Evolutionary conservation across 2,329 filamentous ascomycete genomes (phyloP), one percentile per base, ranked within the genome.

Genomic region (Fusarium acutatum): DNA sequence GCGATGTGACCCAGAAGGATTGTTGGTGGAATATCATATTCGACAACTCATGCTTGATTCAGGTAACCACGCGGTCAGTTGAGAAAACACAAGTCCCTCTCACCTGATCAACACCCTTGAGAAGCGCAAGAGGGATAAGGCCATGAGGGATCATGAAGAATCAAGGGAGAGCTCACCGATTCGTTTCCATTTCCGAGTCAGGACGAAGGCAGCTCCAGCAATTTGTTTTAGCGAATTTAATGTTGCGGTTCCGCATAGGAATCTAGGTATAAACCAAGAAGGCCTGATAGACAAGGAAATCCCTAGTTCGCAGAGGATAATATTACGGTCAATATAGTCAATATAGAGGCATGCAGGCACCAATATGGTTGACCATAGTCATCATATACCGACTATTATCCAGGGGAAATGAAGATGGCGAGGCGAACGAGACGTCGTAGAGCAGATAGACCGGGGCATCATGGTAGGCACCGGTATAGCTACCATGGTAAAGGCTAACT

Each of bases 1-100:
- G 26, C 49, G 67, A 67, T 72, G 67, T 73, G 68, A 74, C 59
- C 53, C 46, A 24, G 40, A 47, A 58, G 28, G 50, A 37, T 60
- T 57, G 37, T n/a, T 44, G 58, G 38, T 52, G 53, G 41, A 30
- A 62, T 64, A 56, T 72, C 71, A 69, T 47, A 62, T 59, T 60
- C 46, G 71, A 68, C 57, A 52, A 50, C 59, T 61, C 62, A 56
- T 43, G 40, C 49, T 70, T 63, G 47, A 37, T 53, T 54, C 40
- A 43, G 40, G 49, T 34, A 35, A 56, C n/a, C 38, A 56, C 26
- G 40, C 32, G 47, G n/a, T 64, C 24, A 35, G 40, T 28, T 44
- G 46, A 44, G 41, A 44, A n/a, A 9, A 35, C 47, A 56, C 35
- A n/a, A 34, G 26, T 20, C 37, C 57, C 65, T 46, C 44, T 35